Conservation (phyloP, 352 stramenopile genomes). For the Elongisporangium anandrum region DNA sequence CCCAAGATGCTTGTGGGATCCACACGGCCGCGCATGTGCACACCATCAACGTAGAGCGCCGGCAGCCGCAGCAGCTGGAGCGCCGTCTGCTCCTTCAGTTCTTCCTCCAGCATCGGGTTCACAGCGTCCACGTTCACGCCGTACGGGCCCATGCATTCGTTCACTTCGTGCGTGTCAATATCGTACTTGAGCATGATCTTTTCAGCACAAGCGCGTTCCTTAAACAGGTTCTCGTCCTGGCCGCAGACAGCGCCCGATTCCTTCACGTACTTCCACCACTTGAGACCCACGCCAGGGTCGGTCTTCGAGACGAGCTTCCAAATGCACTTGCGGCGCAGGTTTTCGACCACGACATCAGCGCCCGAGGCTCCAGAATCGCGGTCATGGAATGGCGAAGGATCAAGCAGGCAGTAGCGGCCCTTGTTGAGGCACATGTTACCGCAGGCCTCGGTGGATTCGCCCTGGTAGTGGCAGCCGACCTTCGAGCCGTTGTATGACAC, state of each 20-base stretch:
- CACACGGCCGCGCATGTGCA: slow-evolving; percentile 90
- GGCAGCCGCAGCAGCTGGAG: slow-evolving; percentile 91
- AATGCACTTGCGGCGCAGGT: slow-evolving; percentile 93
- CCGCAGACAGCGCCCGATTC: slow-evolving; percentile 89
- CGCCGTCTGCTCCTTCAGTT: slow-evolving; percentile 87
- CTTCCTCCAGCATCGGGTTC: slow-evolving; percentile 89
- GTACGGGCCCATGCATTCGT: slow-evolving; percentile 93
- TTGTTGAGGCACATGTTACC: slow-evolving; percentile 97
- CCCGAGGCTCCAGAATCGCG: slow-evolving; percentile 89
- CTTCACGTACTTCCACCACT: slow-evolving; percentile 95
- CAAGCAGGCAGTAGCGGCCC: slow-evolving; percentile 95
- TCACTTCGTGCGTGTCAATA: slow-evolving; percentile 83
- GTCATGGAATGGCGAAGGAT: slow-evolving; percentile 94
- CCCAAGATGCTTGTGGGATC: slow-evolving; percentile 77
- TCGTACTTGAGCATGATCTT: slow-evolving; percentile 88
- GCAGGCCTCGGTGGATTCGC: slow-evolving; percentile 77
- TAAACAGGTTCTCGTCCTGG: slow-evolving; percentile 80
- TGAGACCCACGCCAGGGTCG: slow-evolving; percentile 79
- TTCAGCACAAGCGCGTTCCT: slow-evolving; percentile 83
- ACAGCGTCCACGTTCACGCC: slow-evolving; percentile 81
- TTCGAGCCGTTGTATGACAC: slow-evolving; percentile 95
- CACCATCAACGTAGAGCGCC: slow-evolving; percentile 93
- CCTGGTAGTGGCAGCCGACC: slow-evolving; percentile 85
- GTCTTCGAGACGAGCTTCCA: slow-evolving; percentile 86
- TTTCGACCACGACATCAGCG: slow-evolving; percentile 93